Percentiles rank a stretch among this genome's conserved stretches.
Conservation (phyloP, 768 basidiomycete genomes). For the Gautieria morchelliformis region DNA sequence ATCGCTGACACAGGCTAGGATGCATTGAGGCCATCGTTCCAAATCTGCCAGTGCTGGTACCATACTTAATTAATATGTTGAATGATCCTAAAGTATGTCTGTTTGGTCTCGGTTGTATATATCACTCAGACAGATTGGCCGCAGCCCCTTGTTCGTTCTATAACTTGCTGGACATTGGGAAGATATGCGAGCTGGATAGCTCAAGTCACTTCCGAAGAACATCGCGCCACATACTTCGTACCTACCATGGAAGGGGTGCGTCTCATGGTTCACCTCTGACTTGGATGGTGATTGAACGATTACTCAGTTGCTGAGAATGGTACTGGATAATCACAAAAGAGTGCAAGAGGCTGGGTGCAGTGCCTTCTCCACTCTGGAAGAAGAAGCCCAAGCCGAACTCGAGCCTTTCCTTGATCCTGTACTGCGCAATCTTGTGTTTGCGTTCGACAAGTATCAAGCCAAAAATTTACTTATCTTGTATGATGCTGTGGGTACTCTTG, state of each 20-base stretch:
- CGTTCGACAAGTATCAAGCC: conserved; percentile 97
- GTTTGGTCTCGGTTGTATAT: conserved; percentile 5
- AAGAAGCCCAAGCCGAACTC: conserved; percentile 86
- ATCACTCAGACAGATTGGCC: conserved; percentile 9
- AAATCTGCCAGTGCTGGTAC: conserved; percentile 87
- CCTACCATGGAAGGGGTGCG: conserved; percentile 97
- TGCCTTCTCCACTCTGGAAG: conserved; percentile 96
- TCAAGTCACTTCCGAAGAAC: conserved; percentile 74
- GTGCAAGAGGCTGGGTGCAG: conserved; percentile 99
- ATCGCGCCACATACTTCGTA: conserved; percentile 84
- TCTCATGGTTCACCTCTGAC: conserved; percentile 8
- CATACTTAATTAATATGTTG: conserved; percentile 84
- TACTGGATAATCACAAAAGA: conserved; percentile 95
- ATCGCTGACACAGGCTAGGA: conserved; percentile 36
- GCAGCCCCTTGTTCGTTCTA: conserved; percentile 93
- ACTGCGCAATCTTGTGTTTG: conserved; percentile 87
- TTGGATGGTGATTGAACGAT: background rate
- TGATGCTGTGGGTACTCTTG: conserved; percentile 97
- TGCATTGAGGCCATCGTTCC: conserved; percentile 95
- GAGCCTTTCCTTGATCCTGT: conserved; percentile 94
- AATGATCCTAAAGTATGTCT: conserved; percentile 78
- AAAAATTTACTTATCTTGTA: conserved; percentile 99
- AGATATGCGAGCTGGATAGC: conserved; percentile 98
- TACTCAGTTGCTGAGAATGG: conserved; percentile 88
- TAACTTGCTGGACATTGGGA: conserved; percentile 99